phyloP scores from a whole-genome alignment of 225 moss, liverwort and hornwort species.

The Takakia lepidozioides region DNA sequence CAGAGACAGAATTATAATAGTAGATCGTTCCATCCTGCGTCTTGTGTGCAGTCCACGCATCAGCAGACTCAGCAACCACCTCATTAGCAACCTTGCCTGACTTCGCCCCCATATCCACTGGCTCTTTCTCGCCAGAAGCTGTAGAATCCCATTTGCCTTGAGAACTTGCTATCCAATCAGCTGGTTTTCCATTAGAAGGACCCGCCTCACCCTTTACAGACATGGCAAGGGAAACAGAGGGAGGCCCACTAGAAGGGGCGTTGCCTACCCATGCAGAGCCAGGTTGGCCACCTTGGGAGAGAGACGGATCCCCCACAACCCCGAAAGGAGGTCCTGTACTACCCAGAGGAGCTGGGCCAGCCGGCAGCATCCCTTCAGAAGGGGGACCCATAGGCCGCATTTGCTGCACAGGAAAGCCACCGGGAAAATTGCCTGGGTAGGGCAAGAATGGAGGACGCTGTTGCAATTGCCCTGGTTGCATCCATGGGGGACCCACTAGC shows the following conservation, averaged over 20 bases:
- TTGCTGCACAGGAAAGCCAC: slow-evolving; percentile 28
- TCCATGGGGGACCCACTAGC: slow-evolving; percentile 36
- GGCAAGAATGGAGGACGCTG: slow-evolving; percentile 36
- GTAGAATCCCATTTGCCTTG: slow-evolving; percentile 11
- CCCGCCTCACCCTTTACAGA: slow-evolving; percentile 12
- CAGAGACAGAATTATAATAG: slow-evolving; percentile 70
- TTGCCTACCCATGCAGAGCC: slow-evolving; percentile 47
- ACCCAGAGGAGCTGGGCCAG: slow-evolving; percentile 24
- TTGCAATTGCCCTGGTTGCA: slow-evolving; percentile 32
- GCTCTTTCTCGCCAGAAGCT: slow-evolving; percentile 13
- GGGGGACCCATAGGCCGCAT: slow-evolving; percentile 29
- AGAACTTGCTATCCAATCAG: slow-evolving; percentile 1
- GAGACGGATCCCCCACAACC: slow-evolving; percentile 23
- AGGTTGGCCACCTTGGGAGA: slow-evolving; percentile 30
- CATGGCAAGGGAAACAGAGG: slow-evolving; percentile 15
- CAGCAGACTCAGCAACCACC: slow-evolving; percentile 32
- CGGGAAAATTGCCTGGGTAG: slow-evolving; percentile 23
- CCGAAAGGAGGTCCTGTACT: slow-evolving; percentile 36
- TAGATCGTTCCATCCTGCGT: slow-evolving; percentile 76
- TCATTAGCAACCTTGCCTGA: slow-evolving; percentile 18
- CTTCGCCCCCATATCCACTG: slow-evolving; percentile 6
- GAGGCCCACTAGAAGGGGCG: slow-evolving; percentile 21
- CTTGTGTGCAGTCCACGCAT: slow-evolving; percentile 89
- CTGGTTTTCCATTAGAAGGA: slow-evolving; percentile 18
- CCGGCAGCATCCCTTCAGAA: slow-evolving; percentile 34